Evolutionary conservation across 176 grass and related monocot genomes (phyloP), one percentile per base, ranked within the genome.

Genomic region (Saccharum officinarum): DNA sequence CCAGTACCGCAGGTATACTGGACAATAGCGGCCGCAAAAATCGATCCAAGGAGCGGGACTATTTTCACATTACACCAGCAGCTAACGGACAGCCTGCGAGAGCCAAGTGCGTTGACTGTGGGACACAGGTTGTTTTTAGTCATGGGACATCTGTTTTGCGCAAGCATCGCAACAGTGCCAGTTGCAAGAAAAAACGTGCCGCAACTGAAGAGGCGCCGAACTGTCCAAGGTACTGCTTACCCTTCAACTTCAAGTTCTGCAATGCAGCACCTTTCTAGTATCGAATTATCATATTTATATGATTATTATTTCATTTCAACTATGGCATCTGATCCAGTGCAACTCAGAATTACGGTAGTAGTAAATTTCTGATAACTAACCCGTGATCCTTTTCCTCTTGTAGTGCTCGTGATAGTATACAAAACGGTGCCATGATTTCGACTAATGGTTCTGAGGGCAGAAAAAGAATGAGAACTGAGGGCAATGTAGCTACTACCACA

Each of bases 101-200:
- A 71, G 66, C 75, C 12, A 2, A 23, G 33, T 86, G 82, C 49
- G 50, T 18, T 23, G 5, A 76, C 52, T 84, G 84, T 23, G 11
- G 0, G 4, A 62, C 2, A 20, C 11, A 0, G 37, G 28, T 85
- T 5, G 44, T 11, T 0, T 72, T 52, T 3, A 8, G 3, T 17
- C n/a, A 37, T 0, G 84, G 75, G 0, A 86, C 84, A 14, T 71
- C 84, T 0, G 76, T 45, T 20, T 18, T 86, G 40, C 39, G 2
- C 14, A 79, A 86, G 5, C 84, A 86, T 63, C 30, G 34, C 26
- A 85, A 59, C 16, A 44, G 28, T 25, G 31, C 17, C 1, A 31
- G 3, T 12, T 86, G 76, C 31, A 62, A 28, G 14, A 80, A 22
- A 7, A 72, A 39, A 70, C 67, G 39, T 28, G 20, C 7, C 28